Evolutionary conservation across 441 rosid species (phyloP).

Genomic region (Syzygium syzygioides): DNA sequence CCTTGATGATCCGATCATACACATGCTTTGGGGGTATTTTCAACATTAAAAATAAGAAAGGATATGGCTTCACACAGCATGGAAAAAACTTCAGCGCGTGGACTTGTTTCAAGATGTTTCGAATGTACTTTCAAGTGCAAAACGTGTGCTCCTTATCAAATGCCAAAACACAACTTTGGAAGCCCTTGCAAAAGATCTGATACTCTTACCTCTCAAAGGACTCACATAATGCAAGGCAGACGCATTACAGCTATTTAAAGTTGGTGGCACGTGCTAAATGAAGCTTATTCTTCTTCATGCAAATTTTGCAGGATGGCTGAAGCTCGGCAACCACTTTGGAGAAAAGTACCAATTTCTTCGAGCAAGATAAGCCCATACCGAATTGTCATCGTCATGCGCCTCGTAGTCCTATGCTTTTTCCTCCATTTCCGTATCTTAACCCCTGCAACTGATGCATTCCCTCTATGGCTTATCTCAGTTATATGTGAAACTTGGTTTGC

Average conservation of each 20-base stretch:
- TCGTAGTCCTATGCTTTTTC: slow-evolving; percentile 62
- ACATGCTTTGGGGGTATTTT: background rate
- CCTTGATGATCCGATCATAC: background rate
- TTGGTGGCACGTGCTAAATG: background rate
- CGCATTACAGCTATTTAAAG: background rate
- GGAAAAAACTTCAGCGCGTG: background rate
- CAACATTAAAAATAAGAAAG: background rate
- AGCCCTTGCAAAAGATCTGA: background rate
- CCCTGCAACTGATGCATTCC: slow-evolving; percentile 79
- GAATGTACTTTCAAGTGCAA: background rate
- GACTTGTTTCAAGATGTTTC: background rate
- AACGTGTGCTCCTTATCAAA: background rate
- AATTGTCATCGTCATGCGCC: slow-evolving; percentile 75
- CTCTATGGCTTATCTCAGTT: slow-evolving; percentile 25
- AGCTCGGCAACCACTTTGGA: slow-evolving; percentile 86
- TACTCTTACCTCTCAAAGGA: background rate
- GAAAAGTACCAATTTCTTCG: slow-evolving; percentile 74
- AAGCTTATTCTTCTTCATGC: background rate
- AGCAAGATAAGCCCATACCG: slow-evolving; percentile 87
- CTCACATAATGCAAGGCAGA: background rate
- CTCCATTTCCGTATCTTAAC: slow-evolving; percentile 81
- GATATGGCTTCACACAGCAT: background rate
- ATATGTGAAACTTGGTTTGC: slow-evolving; percentile 16
- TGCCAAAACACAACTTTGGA: background rate
- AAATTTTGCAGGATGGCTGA: slow-evolving; percentile 59